phyloP scores from a whole-genome alignment of 495 filamentous ascomycete species.

The Melanomma pulvis-pyrius region DNA sequence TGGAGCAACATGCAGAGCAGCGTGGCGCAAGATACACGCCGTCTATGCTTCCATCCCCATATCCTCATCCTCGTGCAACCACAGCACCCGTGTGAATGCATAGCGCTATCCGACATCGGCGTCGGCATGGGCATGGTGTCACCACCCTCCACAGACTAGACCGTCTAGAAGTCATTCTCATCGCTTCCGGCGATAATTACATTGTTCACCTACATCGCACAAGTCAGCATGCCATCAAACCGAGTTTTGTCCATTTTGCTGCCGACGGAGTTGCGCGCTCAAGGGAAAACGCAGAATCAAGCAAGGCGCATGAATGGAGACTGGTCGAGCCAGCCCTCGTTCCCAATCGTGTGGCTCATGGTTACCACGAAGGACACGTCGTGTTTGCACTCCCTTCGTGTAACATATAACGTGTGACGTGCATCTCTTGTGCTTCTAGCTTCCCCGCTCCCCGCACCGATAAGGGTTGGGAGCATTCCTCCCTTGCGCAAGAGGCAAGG shows the following conservation, averaged over 20 bases:
- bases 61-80: background rate
- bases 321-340: background rate
- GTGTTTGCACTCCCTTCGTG: background rate
- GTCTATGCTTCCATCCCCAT: background rate
- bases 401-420: constrained; percentile 14
- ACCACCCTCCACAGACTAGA: background rate
- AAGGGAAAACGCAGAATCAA: background rate
- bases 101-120: background rate
- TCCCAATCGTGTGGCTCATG: constrained; percentile 12
- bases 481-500: background rate
- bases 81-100: background rate
- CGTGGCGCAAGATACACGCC: background rate
- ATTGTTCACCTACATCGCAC: constrained; percentile 66
- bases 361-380: constrained; percentile 10
- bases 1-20: background rate
- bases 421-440: background rate
- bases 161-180: constrained; percentile 80
- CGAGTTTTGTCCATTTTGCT: background rate
- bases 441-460: constrained; percentile 20
- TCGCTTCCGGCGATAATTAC: constrained; percentile 94
- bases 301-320: background rate
- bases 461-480: background rate
- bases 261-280: constrained; percentile 5
- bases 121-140: background rate
- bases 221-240: constrained; percentile 13